phyloP scores from a whole-genome alignment of 1,284 basidiomycete genomes.

The Rhodotorula sp. region DNA sequence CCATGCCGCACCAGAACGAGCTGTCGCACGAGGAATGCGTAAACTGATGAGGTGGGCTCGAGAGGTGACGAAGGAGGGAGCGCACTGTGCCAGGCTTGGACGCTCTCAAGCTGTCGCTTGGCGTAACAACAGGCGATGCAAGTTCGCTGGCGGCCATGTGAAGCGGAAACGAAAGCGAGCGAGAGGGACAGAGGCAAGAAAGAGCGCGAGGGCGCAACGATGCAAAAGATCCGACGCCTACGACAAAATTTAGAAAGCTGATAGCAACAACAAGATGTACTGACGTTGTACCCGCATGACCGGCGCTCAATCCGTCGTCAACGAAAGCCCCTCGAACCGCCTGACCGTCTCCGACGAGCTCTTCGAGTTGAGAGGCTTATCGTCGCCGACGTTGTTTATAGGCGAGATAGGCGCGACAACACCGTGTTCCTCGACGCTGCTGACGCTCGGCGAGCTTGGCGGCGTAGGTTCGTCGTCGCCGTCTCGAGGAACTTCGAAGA shows the following conservation, averaged over 20 bases:
- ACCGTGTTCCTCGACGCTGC: not conserved
- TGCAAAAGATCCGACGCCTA: no score
- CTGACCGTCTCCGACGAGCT: constrained; percentile 12
- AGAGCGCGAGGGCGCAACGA: no score
- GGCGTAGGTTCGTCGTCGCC: constrained; percentile 2
- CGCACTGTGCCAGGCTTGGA: not conserved
- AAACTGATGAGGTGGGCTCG: not conserved
- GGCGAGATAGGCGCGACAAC: not conserved
- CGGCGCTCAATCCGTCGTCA: not conserved
- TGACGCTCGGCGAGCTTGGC: constrained; percentile 2
- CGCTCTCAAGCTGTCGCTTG: no score
- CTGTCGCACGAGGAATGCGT: not conserved
- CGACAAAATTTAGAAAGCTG: no score
- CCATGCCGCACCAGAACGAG: constrained; percentile 21
- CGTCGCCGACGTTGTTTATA: not conserved
- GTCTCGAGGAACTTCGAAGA: not conserved
- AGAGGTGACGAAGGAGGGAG: not conserved
- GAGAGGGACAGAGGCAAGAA: no score
- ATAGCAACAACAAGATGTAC: not conserved
- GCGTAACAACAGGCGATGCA: no score
- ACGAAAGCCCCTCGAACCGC: constrained; percentile 2
- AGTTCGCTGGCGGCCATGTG: no score
- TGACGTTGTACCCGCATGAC: no score
- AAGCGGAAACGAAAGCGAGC: no score
- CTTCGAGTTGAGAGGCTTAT: not conserved